phyloP scores from a whole-genome alignment of 31 red algal species.

The Asparagopsis taxiformis region DNA sequence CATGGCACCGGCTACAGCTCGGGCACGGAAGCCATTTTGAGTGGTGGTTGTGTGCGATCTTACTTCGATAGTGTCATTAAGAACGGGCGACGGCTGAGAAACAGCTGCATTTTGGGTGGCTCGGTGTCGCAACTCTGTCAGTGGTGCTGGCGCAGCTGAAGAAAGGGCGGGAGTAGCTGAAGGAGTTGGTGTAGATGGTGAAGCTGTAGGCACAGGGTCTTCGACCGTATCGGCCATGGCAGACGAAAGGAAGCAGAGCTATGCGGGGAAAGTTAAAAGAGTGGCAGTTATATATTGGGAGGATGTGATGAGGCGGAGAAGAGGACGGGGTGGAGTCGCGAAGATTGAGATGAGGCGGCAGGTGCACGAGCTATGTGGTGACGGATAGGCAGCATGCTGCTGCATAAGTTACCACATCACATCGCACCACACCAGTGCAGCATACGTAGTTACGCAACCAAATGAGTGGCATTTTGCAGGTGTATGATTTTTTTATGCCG shows the following conservation, averaged over 20 bases:
- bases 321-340: background rate
- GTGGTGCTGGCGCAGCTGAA: slow-evolving; percentile 1
- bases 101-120: background rate
- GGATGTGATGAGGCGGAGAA: slow-evolving; percentile 1
- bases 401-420: background rate
- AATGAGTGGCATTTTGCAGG: too few species aligned
- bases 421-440: too few species aligned
- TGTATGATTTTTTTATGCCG: too few species aligned
- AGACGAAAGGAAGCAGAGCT: background rate
- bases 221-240: slow-evolving; percentile 13
- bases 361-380: slow-evolving; percentile 17
- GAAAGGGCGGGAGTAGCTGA: background rate
- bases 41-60: background rate
- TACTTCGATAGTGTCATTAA: slow-evolving; percentile 1
- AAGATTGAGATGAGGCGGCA: background rate
- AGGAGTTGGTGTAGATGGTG: background rate
- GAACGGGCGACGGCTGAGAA: slow-evolving; percentile 9
- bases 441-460: too few species aligned
- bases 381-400: background rate
- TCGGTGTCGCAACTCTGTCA: background rate
- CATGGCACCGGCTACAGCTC: slow-evolving; percentile 57
- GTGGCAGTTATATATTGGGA: background rate
- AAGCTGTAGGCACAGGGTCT: background rate
- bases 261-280: background rate
- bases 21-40: slow-evolving; percentile 17